These are phyloP conservation scores for Kwoniella heveanensis DNA, from an alignment of 768 basidiomycete genomes.

Conservation along the genomic window DNA sequence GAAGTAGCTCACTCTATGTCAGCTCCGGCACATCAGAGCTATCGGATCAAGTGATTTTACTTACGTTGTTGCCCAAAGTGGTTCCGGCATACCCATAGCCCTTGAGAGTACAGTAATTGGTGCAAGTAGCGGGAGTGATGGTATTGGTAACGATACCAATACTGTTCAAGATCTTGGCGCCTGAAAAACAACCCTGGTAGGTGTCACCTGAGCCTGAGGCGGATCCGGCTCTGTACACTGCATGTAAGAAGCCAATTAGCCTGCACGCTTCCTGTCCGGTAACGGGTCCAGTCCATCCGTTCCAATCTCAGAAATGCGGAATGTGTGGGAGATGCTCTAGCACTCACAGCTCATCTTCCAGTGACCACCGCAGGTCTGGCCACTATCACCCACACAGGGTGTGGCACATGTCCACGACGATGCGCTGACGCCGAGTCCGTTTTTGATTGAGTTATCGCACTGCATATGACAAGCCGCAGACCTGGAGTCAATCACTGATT, in stretches of 20 bases:
- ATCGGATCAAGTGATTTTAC: not conserved
- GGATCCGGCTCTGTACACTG: not conserved
- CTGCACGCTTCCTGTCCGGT: too few species aligned
- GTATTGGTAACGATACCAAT: slow-evolving; percentile 1
- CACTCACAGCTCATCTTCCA: slow-evolving; percentile 19
- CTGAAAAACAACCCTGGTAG: not conserved
- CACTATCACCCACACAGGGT: slow-evolving; percentile 24
- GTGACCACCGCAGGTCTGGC: slow-evolving; percentile 27
- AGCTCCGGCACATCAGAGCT: too few species aligned
- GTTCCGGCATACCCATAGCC: slow-evolving; percentile 31
- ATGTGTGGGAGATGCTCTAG: too few species aligned
- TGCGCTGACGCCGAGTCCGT: slow-evolving; percentile 8
- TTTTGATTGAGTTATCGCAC: slow-evolving; percentile 29
- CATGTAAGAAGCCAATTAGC: not conserved
- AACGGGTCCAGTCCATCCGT: too few species aligned
- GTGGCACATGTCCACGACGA: slow-evolving; percentile 14
- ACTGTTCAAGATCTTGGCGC: not conserved
- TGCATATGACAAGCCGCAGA: slow-evolving; percentile 7
- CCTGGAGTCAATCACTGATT: not conserved
- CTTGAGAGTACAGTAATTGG: slow-evolving; percentile 19
- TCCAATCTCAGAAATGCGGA: too few species aligned
- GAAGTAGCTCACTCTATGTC: not conserved
- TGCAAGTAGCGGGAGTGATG: slow-evolving; percentile 25
- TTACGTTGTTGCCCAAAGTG: slow-evolving; percentile 19
- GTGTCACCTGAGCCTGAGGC: not conserved